These are phyloP conservation scores for Bocquillonia castaneifolia DNA, from an alignment of 441 rosid genomes.

Conservation along the genomic window DNA sequence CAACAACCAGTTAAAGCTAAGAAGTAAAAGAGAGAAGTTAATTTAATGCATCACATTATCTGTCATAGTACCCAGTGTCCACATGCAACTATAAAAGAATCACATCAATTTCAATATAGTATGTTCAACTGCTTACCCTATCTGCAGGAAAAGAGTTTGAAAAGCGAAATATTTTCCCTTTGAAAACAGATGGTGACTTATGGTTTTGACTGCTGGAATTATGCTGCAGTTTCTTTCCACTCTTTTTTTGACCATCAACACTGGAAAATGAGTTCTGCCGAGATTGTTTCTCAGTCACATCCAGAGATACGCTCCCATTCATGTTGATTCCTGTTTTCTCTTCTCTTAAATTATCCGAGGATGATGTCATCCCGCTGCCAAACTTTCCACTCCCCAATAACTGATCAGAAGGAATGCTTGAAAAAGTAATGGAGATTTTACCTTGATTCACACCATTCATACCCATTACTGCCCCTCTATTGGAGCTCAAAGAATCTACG, in stretches of 20 bases:
- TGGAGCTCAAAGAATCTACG: constrained; percentile 46
- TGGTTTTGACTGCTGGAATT: constrained; percentile 38
- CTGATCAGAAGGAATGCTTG: constrained; percentile 34
- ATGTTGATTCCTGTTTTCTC: constrained; percentile 33
- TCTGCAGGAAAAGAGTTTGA: constrained; percentile 76
- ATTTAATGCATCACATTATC: background rate
- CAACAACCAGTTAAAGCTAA: background rate
- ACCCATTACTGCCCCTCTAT: constrained; percentile 42
- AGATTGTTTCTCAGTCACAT: constrained; percentile 33
- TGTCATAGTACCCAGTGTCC: background rate
- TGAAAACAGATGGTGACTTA: constrained; percentile 50
- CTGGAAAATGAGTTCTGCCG: constrained; percentile 31
- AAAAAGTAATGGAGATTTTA: constrained; percentile 28
- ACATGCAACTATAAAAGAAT: background rate
- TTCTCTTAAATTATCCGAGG: constrained; percentile 34
- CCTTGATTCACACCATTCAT: constrained; percentile 35
- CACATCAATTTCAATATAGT: constrained; percentile 5
- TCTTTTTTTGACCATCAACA: constrained; percentile 32
- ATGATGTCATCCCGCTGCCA: constrained; percentile 33
- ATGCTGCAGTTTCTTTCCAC: constrained; percentile 33
- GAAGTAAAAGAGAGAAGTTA: background rate
- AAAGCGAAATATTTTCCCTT: constrained; percentile 72
- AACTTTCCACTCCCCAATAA: constrained; percentile 29
- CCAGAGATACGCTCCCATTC: constrained; percentile 30
- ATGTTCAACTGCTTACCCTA: constrained; percentile 50